Evolutionary conservation across 2,329 filamentous ascomycete species (phyloP), one percentile per base, ranked within the genome.

Genomic region (Graphilbum sp.): DNA sequence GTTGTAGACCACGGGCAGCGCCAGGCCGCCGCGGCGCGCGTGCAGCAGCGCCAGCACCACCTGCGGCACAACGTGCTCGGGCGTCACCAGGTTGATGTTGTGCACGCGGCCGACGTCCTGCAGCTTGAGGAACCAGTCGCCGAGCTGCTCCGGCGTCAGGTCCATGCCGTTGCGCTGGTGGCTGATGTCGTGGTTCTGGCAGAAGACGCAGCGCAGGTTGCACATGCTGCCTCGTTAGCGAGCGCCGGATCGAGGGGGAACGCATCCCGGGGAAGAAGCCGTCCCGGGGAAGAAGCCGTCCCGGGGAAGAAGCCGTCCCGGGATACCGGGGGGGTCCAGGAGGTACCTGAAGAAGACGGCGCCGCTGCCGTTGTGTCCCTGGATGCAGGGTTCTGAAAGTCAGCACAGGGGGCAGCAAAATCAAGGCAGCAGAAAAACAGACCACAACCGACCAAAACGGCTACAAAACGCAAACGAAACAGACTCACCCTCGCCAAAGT

Each of bases 81-180:
- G 83, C 0, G 83, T 92, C 41, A 92, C 71, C 18, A 88, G 71
- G 54, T 93, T 90, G 64, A 92, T 87, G 53, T 90, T 90, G 60
- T 92, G 83, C n/a, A 84, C 80, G 9, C 67, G 61, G n/a, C 82
- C 84, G 3, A 83, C 68, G 21, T 82, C 66, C 53, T 90, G 83
- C 32, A 92, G 61, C 58, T 90, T 90, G 41, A 90, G 49, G 56
- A 79, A 87, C 84, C 84, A 90, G 32, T 46, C 75, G 5, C 69
- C 84, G 5, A 93, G 67, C 52, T 86, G 71, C 53, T 87, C 80
- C 0, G 82, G 80, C 0, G 76, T 80, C 23, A 90, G 60, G 47
- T 87, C 78, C 57, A 84, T 79, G 1, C 84, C 83, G 34, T 84
- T 84, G n/a, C 74, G 69, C 54, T 82, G 73, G 51, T 90, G 84